phyloP scores from a whole-genome alignment of 2,329 filamentous ascomycete genomes.

The Sclerotinia minor region DNA sequence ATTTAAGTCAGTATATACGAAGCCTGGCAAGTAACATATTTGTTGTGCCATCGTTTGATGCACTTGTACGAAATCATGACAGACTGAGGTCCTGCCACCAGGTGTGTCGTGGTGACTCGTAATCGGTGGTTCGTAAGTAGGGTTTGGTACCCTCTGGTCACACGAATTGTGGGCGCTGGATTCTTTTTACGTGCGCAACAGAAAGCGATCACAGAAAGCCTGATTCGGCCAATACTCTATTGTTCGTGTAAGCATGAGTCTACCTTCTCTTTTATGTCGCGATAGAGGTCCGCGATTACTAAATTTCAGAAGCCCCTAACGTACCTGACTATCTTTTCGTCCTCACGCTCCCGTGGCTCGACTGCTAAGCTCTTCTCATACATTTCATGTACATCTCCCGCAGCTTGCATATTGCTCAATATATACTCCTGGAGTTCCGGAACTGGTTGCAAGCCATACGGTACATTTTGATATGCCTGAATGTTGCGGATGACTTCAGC shows the following conservation, averaged over 20 bases:
- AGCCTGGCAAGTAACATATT: not conserved
- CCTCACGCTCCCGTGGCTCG: conserved; percentile 92
- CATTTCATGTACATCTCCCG: conserved; percentile 98
- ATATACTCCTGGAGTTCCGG: conserved; percentile 96
- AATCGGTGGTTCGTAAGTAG: not conserved
- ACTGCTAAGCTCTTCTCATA: conserved; percentile 94
- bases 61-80: not conserved
- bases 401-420: conserved; percentile 90
- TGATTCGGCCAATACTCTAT: conserved; percentile 60
- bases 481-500: conserved; percentile 98
- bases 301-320: conserved; percentile 28
- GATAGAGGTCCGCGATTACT: conserved; percentile 18
- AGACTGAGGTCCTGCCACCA: not conserved
- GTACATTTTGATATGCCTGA: conserved; percentile 96
- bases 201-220: conserved; percentile 52
- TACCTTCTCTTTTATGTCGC: conserved; percentile 18
- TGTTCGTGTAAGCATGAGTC: conserved; percentile 37
- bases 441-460: conserved; percentile 88
- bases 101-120: not conserved
- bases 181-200: not conserved
- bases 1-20: not conserved
- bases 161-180: not conserved
- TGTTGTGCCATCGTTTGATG: not conserved
- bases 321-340: conserved; percentile 97
- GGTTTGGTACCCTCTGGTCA: not conserved